Base-by-base conservation (phyloP, 352 stramenopile genomes). In the Globisporangium rhizosaccharum region DNA sequence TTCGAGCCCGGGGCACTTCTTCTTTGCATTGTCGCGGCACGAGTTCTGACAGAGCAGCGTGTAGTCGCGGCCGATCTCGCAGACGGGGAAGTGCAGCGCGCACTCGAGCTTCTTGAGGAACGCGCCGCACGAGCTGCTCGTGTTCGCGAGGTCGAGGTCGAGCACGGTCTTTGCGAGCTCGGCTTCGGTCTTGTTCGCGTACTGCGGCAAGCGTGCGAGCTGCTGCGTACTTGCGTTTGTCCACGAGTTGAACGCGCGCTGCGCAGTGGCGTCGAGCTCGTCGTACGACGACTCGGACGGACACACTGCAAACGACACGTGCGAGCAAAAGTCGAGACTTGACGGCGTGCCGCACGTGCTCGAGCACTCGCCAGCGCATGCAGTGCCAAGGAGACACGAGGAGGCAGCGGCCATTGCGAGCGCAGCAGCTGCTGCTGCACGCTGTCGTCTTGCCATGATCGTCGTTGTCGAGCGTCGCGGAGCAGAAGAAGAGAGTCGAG, bases 301-400 rank as follows among this genome's bases (percentile, higher is more conserved):
- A 46, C 84, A 94, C 26, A 90, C 79, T 0, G 79, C 61, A 61
- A 90, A 94, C 12, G 70, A 80, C n/a, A 94, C 76, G 59, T 92
- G 74, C 20, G 79, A 87, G 72, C 84, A 94, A 57, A 94, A 94
- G 23, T 71, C 65, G 53, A 92, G 75, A 1, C 71, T 75, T 0
- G 82, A 83, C 12, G 84, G 84, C 23, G 75, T 92, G 30, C 84
- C 84, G 62, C 84, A 94, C 42, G 80, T 85, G 55, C 75, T 92
- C 10, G 78, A 83, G 61, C 84, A 94, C 51, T 76, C 61, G 7
- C 67, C 47, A 30, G 53, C 51, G 14, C 53, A 51, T 23, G 52
- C 37, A 20, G 17, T 25, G 36, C 23, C 23, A 28, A 52, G 36
- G 12, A 45, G 48, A 17, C 18, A 28, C 0, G 25, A 62, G 33